These are phyloP conservation scores for Xylariaceae sp. DNA, from an alignment of 2,329 filamentous ascomycete genomes.

Conservation along the genomic window DNA sequence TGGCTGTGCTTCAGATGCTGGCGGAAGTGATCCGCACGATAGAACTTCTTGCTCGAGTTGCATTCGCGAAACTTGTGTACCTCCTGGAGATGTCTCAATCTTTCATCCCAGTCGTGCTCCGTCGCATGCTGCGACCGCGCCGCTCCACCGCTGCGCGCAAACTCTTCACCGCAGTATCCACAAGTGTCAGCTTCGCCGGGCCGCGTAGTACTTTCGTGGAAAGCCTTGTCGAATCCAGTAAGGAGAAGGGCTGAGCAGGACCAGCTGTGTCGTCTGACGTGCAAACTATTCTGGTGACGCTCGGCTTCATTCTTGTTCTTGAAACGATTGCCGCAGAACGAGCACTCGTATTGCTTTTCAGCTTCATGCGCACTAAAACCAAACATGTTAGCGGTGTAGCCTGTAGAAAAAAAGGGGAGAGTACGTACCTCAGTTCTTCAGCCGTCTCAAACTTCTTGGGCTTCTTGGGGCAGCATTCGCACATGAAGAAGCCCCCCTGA, in stretches of 20 bases:
- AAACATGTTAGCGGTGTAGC: constrained; percentile 23
- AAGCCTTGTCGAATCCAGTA: constrained; percentile 70
- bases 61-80: constrained; percentile 97
- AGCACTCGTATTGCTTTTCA: constrained; percentile 94
- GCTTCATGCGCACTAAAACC: constrained; percentile 70
- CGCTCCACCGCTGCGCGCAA: constrained; percentile 48
- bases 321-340: constrained; percentile 89
- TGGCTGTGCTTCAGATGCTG: constrained; percentile 98
- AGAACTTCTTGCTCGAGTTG: constrained; percentile 98
- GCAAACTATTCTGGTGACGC: constrained; percentile 90
- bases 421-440: constrained; percentile 73
- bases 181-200: constrained; percentile 72
- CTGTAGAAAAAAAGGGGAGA: neutral
- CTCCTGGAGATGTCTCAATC: constrained; percentile 80
- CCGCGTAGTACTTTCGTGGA: constrained; percentile 70
- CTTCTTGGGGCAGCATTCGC: constrained; percentile 95
- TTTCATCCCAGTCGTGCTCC: constrained; percentile 80
- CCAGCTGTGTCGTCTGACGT: constrained; percentile 91
- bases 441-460: constrained; percentile 88
- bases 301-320: constrained; percentile 99
- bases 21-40: constrained; percentile 92
- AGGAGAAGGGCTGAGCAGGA: constrained; percentile 75
- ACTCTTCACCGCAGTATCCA: constrained; percentile 94
- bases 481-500: constrained; percentile 56
- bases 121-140: constrained; percentile 50